Evolutionary conservation across 768 basidiomycete genomes (phyloP), one percentile per base, ranked within the genome.

Genomic region (Gyrodon lividus): DNA sequence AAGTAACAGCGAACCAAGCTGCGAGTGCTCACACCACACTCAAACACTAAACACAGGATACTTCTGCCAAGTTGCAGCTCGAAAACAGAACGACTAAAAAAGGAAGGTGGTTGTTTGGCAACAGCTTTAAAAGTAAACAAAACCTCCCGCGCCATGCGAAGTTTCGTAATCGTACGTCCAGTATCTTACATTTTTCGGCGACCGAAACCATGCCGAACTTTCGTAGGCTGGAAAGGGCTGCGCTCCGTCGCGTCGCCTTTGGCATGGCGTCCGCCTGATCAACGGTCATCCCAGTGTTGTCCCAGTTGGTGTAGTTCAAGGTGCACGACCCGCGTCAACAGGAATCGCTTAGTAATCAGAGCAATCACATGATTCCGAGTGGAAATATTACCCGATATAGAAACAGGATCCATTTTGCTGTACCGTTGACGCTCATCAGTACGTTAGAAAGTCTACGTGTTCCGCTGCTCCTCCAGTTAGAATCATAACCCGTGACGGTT

Each of bases 321-420:
- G n/a, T 26, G 24, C 24, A 26, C 24, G 5, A 8, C 28, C 7
- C 28, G 28, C 28, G 28, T 10, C 28, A 28, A 28, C 10, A 13
- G 2, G 7, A 6, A 0, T 37, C 0, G 60, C 45, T 67, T 60
- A 65, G 67, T 69, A 60, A 67, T 48, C 67, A 5, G 9, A 31
- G 58, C 62, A 68, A 66, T 66, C 64, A 68, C 61, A 69, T 64
- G 64, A 37, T 38, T 33, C 26, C 13, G 30, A 37, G 24, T 19
- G 55, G 49, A 8, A 26, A 5, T 2, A 41, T 55, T 53, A 34
- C 63, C 56, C n/a, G 51, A 66, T 61, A 53, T 56, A 59, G 57
- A 13, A 43, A 53, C 22, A n/a, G 46, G 19, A 38, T 37, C 45
- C 50, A 37, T 52, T 61, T 57, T 48, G 28, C 51, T 48, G 42